Evolutionary conservation across 139 green algal species (phyloP).

Genomic region (Dunaliella primolecta): DNA sequence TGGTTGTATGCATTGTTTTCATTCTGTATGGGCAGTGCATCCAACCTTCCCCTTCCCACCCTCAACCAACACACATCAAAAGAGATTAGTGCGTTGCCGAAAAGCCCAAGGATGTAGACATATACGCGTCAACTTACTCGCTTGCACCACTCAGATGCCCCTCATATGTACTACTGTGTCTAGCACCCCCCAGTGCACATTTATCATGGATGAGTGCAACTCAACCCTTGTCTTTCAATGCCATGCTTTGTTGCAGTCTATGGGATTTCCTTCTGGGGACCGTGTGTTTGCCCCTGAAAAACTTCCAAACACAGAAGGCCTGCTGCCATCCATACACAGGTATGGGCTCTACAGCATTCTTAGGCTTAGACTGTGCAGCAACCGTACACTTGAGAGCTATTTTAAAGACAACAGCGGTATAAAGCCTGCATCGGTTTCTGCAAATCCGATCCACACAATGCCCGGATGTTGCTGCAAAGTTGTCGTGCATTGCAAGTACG

Average conservation of each 20-base stretch:
- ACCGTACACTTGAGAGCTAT: no score
- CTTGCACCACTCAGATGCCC: not conserved
- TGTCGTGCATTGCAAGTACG: no score
- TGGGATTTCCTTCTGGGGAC: constrained; percentile 33
- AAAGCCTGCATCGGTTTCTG: no score
- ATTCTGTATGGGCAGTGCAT: no score
- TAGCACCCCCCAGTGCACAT: no score
- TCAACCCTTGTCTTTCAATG: no score
- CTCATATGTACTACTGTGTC: not conserved
- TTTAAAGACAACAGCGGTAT: no score
- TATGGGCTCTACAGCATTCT: no score
- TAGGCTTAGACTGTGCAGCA: no score
- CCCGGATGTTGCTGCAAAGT: no score
- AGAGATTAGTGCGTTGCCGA: not conserved
- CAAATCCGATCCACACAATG: no score
- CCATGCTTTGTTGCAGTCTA: constrained; percentile 21
- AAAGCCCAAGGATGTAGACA: not conserved
- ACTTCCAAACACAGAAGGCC: constrained; percentile 22
- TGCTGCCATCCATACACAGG: constrained; percentile 38
- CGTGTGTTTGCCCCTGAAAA: constrained; percentile 38
- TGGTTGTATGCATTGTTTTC: not conserved
- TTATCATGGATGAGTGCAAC: no score
- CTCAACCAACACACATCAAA: not conserved
- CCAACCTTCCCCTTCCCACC: not conserved
- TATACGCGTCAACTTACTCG: not conserved